Base-by-base conservation (phyloP, 2,329 filamentous ascomycete species). In the Fusarium aywerte region DNA sequence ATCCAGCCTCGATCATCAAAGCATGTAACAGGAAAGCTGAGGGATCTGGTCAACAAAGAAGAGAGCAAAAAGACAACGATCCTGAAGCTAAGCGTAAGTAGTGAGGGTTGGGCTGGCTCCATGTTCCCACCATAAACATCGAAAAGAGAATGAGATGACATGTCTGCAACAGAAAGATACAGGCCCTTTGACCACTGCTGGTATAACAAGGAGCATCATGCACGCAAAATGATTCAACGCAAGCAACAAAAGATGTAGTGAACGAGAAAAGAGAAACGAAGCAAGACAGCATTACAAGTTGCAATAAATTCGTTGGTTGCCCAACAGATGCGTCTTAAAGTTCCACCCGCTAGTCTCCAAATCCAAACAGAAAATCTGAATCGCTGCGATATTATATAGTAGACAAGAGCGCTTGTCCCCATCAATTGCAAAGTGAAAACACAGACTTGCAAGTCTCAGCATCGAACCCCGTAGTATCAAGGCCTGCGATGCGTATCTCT, bases 281-380 rank as follows among this genome's bases (percentile, higher is more conserved):
- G 45, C 33, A 56, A 53, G 49, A 39, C 53, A 42, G 40, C 56
- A 58, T 61, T 52, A 64, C 60, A 40, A 62, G 45, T 51, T 48
- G 45, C 42, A 52, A 69, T 55, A 55, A 60, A 66, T 43, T 51
- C 59, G 68, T 74, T 63, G 62, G 72, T 74, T 54, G 72, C 72
- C 72, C 63, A 66, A 74, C 67, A 59, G 57, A 74, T 74, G 72
- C 63, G 72, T 74, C 71, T 74, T 73, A 65, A 65, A 52, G 53
- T 64, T 58, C 69, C 69, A 64, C 70, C 65, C 53, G 48, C 69
- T 60, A 62, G 58, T 59, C 57, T 57, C 64, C 65, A 49, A 69
- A 52, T 43, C 39, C 58, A 50, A 62, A 43, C 57, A 52, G 48
- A 68, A 69, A 67, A 58, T 47, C 57, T 61, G 61, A 64, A 65